Percentiles rank a stretch among this genome's conserved stretches.
phyloP scores from a whole-genome alignment of 352 stramenopile species.

The Albugo laibachii region DNA sequence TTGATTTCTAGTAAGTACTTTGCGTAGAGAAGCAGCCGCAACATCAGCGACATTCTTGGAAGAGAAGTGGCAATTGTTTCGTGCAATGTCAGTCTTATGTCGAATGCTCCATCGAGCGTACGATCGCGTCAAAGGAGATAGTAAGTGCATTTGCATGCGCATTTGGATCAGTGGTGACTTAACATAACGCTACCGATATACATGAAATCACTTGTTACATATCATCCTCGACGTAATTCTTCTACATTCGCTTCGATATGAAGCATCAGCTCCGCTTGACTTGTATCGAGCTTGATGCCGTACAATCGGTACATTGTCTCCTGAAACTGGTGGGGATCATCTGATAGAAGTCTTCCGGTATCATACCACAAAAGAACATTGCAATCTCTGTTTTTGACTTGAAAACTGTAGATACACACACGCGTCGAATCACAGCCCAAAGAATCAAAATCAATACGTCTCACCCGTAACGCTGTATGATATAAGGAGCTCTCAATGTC shows the following conservation, averaged over 20 bases:
- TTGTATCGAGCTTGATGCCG: conserved; percentile 41
- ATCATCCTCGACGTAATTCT: conserved; percentile 19
- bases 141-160: not conserved
- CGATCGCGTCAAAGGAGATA: not conserved
- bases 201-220: not conserved
- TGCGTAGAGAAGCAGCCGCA: conserved; percentile 41
- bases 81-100: not conserved
- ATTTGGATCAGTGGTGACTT: not conserved
- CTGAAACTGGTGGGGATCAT: conserved; percentile 40
- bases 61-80: conserved; percentile 4
- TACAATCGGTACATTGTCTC: conserved; percentile 37
- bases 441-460: not conserved
- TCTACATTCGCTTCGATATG: conserved; percentile 56
- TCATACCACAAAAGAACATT: conserved; percentile 51
- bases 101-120: not conserved
- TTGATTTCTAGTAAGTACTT: conserved; percentile 14
- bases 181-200: not conserved
- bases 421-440: conserved; percentile 6
- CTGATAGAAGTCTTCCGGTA: conserved; percentile 32
- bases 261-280: conserved; percentile 31
- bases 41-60: conserved; percentile 53
- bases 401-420: conserved; percentile 6
- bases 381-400: conserved; percentile 6
- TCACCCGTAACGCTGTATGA: not conserved
- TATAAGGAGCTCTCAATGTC: conserved; percentile 10